Conservation (phyloP, 768 basidiomycete species). For the Filobasidium wieringae region DNA sequence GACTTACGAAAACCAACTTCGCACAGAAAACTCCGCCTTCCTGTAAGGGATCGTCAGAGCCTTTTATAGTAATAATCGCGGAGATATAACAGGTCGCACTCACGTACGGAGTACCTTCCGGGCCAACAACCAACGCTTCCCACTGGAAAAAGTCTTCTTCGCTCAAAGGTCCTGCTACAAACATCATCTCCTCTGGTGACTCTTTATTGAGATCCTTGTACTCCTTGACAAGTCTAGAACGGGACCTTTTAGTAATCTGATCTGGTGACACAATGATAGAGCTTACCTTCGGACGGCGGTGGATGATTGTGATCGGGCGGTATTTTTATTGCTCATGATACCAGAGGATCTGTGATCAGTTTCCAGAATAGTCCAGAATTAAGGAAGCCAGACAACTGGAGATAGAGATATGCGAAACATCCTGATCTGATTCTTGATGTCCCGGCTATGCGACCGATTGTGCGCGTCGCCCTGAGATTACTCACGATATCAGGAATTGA, state of each 20-base stretch:
- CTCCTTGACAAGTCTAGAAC: slow-evolving; percentile 34
- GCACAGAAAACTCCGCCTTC: slow-evolving; percentile 93
- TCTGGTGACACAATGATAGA: no score
- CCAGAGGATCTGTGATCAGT: no score
- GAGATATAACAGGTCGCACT: slow-evolving; percentile 31
- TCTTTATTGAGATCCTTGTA: slow-evolving; percentile 40
- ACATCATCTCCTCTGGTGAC: slow-evolving; percentile 64
- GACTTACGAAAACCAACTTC: slow-evolving; percentile 76
- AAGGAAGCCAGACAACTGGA: no score
- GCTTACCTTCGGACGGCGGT: no score
- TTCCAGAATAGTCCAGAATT: no score
- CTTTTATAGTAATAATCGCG: not conserved
- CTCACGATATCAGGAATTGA: no score
- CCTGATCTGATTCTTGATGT: no score
- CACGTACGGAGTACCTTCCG: slow-evolving; percentile 89
- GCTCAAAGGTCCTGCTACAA: slow-evolving; percentile 83
- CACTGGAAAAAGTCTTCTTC: slow-evolving; percentile 91
- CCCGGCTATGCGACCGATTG: no score
- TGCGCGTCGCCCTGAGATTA: no score
- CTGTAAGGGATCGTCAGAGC: slow-evolving; percentile 39
- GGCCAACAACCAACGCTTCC: slow-evolving; percentile 89
- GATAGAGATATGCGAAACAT: no score
- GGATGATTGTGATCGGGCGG: no score
- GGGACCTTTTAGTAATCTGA: not conserved
- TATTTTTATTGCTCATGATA: no score